Percentiles rank a stretch among this genome's conserved stretches.
phyloP scores from a whole-genome alignment of 139 green algal genomes.

The Picochlorum costavermella region DNA sequence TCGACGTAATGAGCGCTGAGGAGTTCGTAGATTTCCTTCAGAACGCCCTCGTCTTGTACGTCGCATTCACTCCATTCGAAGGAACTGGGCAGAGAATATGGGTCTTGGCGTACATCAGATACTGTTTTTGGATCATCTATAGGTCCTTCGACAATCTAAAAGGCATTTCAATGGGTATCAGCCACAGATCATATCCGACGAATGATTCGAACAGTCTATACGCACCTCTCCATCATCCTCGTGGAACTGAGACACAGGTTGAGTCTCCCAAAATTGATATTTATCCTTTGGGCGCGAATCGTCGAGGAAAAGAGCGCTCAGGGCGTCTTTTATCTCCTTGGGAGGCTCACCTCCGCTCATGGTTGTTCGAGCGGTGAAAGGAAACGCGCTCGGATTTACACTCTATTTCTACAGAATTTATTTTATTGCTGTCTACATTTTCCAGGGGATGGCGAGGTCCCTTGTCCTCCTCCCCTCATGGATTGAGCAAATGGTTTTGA shows the following conservation, averaged over 20 bases:
- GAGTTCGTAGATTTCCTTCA: constrained; percentile 76
- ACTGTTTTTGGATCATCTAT: constrained; percentile 78
- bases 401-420: not conserved
- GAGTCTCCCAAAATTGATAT: constrained; percentile 89
- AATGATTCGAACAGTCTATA: not conserved
- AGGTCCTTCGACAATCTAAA: constrained; percentile 51
- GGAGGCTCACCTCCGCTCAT: not conserved
- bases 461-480: constrained; percentile 2
- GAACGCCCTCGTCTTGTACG: constrained; percentile 48
- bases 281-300: constrained; percentile 24
- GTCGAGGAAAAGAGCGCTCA: constrained; percentile 22
- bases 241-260: constrained; percentile 84
- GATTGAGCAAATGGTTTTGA: constrained; percentile 3
- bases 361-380: not conserved
- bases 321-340: constrained; percentile 14
- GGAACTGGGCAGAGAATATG: constrained; percentile 63
- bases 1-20: constrained; percentile 94
- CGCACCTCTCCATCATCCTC: constrained; percentile 28
- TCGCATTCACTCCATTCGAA: constrained; percentile 90
- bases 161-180: not conserved
- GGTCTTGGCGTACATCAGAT: constrained; percentile 68
- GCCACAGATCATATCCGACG: not conserved
- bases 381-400: not conserved
- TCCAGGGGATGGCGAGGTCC: not conserved
- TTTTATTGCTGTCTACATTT: constrained; percentile 17